Percentiles rank a stretch among this genome's conserved stretches.
phyloP scores from a whole-genome alignment of 2,329 filamentous ascomycete species.

The Penicillium sp. region DNA sequence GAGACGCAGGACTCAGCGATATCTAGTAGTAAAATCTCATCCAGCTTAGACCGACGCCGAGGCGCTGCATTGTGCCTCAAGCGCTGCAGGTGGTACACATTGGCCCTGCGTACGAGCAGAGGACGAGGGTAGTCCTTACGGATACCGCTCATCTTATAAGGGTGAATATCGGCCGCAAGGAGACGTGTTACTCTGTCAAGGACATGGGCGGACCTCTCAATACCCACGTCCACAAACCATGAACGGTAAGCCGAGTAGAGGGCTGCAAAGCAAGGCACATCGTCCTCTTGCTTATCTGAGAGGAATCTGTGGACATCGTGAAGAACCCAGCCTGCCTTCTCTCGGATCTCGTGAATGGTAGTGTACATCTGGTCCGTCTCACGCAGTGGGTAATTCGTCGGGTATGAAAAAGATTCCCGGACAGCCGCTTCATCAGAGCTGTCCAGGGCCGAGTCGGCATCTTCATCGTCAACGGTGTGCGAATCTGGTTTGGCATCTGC shows the following conservation, averaged over 20 bases:
- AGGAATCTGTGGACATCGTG: slow-evolving; percentile 80
- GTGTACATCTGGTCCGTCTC: slow-evolving; percentile 57
- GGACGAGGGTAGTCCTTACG: slow-evolving; percentile 88
- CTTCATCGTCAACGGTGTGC: slow-evolving; percentile 24
- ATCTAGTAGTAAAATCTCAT: slow-evolving; percentile 75
- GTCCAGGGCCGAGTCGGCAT: slow-evolving; percentile 47
- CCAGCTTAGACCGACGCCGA: slow-evolving; percentile 75
- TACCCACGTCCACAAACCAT: slow-evolving; percentile 96
- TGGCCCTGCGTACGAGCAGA: slow-evolving; percentile 81
- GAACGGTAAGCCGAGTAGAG: slow-evolving; percentile 85
- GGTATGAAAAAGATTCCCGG: slow-evolving; percentile 77
- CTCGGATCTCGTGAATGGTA: slow-evolving; percentile 69
- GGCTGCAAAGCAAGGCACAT: slow-evolving; percentile 88
- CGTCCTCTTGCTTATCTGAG: slow-evolving; percentile 79
- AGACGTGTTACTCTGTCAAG: slow-evolving; percentile 78
- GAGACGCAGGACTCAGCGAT: slow-evolving; percentile 84
- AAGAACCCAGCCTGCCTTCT: slow-evolving; percentile 68
- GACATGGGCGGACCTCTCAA: slow-evolving; percentile 87
- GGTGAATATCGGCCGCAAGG: slow-evolving; percentile 74
- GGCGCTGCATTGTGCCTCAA: slow-evolving; percentile 86
- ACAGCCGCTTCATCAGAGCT: slow-evolving; percentile 54
- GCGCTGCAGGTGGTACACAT: slow-evolving; percentile 90
- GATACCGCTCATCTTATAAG: slow-evolving; percentile 88
- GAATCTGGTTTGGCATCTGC: slow-evolving; percentile 40
- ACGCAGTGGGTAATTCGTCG: slow-evolving; percentile 82